Evolutionary conservation across 805 yeast genomes (phyloP).

Genomic region (Yamadazyma tumulicola): DNA sequence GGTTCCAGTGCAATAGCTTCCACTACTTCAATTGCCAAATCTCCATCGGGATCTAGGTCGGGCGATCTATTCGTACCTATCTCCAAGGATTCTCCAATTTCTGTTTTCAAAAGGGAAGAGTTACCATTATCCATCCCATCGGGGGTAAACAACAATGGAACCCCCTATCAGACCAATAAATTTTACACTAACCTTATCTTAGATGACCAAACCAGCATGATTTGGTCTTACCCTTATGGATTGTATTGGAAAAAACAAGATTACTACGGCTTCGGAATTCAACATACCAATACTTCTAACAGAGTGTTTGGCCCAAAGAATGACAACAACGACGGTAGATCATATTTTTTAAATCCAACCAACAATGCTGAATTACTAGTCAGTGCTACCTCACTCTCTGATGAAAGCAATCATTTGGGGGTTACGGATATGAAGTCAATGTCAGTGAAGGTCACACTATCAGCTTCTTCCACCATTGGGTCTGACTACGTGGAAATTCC

Average conservation of each 20-base stretch:
- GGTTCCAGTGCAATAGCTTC: conserved; percentile 5
- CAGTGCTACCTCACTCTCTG: conserved; percentile 48
- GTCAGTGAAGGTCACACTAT: conserved; percentile 46
- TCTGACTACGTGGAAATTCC: conserved; percentile 51
- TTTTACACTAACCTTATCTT: conserved; percentile 66
- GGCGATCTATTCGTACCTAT: conserved; percentile 30
- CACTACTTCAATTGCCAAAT: conserved; percentile 9
- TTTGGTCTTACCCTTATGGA: conserved; percentile 66
- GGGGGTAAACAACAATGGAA: conserved; percentile 42
- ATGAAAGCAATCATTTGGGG: conserved; percentile 33
- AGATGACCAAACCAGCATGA: conserved; percentile 50
- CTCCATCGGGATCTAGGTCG: conserved; percentile 14
- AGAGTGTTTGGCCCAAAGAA: conserved; percentile 47
- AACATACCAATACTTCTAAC: conserved; percentile 47
- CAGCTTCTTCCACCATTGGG: conserved; percentile 23
- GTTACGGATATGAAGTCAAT: conserved; percentile 48
- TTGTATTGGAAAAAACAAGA: conserved; percentile 49
- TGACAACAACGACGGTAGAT: conserved; percentile 41
- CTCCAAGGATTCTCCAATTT: conserved; percentile 22
- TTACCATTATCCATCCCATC: conserved; percentile 45
- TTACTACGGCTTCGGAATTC: conserved; percentile 59
- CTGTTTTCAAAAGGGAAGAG: conserved; percentile 43
- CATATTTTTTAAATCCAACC: conserved; percentile 55
- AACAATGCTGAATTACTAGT: conserved; percentile 53
- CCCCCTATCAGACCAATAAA: conserved; percentile 66